Evolutionary conservation across 352 stramenopile genomes (phyloP).

Genomic region (Phytophthora multivora): DNA sequence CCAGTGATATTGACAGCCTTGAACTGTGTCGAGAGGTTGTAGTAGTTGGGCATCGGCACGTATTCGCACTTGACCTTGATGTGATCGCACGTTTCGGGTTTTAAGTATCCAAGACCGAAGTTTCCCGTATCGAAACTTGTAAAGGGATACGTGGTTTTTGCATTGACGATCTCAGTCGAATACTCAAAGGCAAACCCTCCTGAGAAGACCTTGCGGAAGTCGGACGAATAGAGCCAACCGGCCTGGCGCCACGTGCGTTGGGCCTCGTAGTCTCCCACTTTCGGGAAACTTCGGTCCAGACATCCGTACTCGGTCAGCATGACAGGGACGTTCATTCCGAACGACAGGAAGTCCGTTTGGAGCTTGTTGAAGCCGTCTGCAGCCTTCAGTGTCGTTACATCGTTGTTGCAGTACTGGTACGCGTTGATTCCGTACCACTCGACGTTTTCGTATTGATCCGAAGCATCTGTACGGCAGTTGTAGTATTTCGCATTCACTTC

Average conservation of each 20-base stretch:
- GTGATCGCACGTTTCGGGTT: conserved; percentile 71
- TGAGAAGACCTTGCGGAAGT: conserved; percentile 59
- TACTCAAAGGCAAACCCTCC: conserved; percentile 86
- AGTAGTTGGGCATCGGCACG: conserved; percentile 78
- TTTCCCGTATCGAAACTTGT: conserved; percentile 70
- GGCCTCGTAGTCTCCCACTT: conserved; percentile 55
- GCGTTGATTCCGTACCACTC: conserved; percentile 88
- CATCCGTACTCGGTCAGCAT: conserved; percentile 88
- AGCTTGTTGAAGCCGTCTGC: conserved; percentile 57
- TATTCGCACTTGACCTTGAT: conserved; percentile 53
- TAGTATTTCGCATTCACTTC: conserved; percentile 81
- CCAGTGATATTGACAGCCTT: conserved; percentile 41
- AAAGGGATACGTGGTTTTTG: conserved; percentile 73
- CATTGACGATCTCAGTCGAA: conserved; percentile 78
- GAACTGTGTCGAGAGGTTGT: conserved; percentile 61
- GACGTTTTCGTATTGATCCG: conserved; percentile 69
- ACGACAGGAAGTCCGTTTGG: conserved; percentile 51
- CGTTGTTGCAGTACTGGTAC: conserved; percentile 75
- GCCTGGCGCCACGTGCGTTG: conserved; percentile 74
- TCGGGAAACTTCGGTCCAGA: conserved; percentile 64
- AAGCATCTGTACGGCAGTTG: conserved; percentile 70
- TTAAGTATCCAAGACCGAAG: conserved; percentile 88
- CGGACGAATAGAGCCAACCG: conserved; percentile 50
- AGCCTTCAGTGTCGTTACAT: neutral
- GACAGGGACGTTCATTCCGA: conserved; percentile 73